These are phyloP conservation scores for Fusarium incarnatum DNA, from an alignment of 2,329 filamentous ascomycete genomes.

Conservation along the genomic window DNA sequence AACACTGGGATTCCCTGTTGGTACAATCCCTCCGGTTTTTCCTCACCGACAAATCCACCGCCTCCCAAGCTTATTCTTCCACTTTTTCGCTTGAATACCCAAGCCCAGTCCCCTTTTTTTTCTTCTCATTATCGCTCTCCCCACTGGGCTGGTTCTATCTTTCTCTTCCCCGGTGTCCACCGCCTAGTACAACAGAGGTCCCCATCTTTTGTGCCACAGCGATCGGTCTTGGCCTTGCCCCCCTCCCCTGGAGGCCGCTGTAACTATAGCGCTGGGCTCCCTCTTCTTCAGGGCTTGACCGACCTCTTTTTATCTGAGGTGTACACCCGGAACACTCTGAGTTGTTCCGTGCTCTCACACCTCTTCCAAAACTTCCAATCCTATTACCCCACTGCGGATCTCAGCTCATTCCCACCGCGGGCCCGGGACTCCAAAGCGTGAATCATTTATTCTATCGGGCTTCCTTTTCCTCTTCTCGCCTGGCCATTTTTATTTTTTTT, in stretches of 20 bases:
- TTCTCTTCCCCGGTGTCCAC: conserved; percentile 37
- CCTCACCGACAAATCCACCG: conserved; percentile 44
- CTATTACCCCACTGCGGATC: conserved; percentile 33
- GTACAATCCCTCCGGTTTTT: conserved; percentile 25
- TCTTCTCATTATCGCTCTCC: not conserved
- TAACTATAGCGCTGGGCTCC: conserved; percentile 30
- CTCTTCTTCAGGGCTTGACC: conserved; percentile 23
- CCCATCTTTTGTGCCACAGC: conserved; percentile 24
- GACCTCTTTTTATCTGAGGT: conserved; percentile 15
- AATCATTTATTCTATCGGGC: conserved; percentile 32
- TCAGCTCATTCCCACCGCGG: conserved; percentile 39
- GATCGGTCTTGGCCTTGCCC: conserved; percentile 2
- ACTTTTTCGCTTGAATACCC: conserved; percentile 11
- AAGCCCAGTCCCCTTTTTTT: conserved; percentile 20
- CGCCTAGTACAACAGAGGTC: conserved; percentile 20
- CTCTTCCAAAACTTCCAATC: not conserved
- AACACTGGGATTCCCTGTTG: conserved; percentile 32
- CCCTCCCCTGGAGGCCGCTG: conserved; percentile 36
- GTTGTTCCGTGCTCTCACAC: not conserved
- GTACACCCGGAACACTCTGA: not conserved
- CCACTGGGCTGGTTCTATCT: conserved; percentile 20
- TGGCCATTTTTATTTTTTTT: not conserved
- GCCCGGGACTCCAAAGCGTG: conserved; percentile 34
- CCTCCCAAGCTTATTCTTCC: conserved; percentile 26
- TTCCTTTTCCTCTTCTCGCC: conserved; percentile 10